A percentile compares a stretch with the other conserved stretches of the same genome.
Conservation (phyloP, 352 stramenopile genomes). For the Globisporangium lucens region DNA sequence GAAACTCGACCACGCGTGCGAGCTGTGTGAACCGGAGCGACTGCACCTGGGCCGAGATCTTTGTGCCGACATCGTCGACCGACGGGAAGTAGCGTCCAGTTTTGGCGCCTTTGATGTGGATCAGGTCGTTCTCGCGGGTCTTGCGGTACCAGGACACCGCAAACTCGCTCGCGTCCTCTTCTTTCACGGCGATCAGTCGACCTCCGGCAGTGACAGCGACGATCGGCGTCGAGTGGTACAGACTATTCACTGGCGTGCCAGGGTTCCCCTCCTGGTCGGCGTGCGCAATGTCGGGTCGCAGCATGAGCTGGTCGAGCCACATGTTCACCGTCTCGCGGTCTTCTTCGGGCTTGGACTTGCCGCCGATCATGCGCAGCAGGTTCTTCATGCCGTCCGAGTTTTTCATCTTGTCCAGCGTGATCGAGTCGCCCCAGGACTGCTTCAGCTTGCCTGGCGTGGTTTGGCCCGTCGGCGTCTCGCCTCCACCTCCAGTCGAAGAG, state of each 20-base stretch:
- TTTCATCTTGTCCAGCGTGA: conserved; percentile 61
- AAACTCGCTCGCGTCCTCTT: conserved; percentile 67
- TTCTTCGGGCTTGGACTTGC: conserved; percentile 52
- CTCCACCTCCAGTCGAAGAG: background rate
- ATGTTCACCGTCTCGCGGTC: conserved; percentile 50
- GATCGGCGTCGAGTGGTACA: conserved; percentile 49
- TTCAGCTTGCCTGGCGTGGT: conserved; percentile 31
- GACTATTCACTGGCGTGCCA: conserved; percentile 16
- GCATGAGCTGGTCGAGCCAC: conserved; percentile 57
- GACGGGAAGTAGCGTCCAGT: conserved; percentile 62
- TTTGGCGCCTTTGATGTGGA: conserved; percentile 59
- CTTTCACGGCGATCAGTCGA: conserved; percentile 46
- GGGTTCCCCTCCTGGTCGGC: conserved; percentile 5
- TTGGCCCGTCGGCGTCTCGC: conserved; percentile 22
- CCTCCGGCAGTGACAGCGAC: conserved; percentile 48
- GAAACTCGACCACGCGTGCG: conserved; percentile 51
- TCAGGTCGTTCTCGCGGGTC: conserved; percentile 47
- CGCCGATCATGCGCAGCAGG: conserved; percentile 70
- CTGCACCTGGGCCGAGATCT: conserved; percentile 55
- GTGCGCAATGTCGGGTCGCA: conserved; percentile 40
- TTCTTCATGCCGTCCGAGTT: conserved; percentile 72
- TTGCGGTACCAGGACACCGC: conserved; percentile 68
- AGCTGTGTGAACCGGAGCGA: conserved; percentile 67
- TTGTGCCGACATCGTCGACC: conserved; percentile 61
- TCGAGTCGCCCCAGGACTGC: conserved; percentile 29